A percentile compares a stretch with the other conserved stretches of the same genome.
Evolutionary conservation across 345 rosid genomes (phyloP).

Genomic region (Toxicodendron radicans): DNA sequence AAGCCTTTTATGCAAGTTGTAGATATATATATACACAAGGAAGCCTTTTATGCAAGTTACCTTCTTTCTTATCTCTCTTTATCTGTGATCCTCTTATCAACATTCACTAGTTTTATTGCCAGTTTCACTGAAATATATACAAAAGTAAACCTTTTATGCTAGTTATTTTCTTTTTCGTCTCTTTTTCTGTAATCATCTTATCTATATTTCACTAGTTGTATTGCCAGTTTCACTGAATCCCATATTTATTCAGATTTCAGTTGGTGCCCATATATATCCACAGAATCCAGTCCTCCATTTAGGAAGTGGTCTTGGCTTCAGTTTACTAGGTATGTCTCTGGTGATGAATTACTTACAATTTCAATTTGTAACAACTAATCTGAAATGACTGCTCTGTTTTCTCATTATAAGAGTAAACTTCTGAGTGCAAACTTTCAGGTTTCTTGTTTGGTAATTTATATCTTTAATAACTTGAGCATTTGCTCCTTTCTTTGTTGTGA

Average conservation of each 20-base stretch:
- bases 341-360: constrained; percentile 14
- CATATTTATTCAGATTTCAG: constrained; percentile 65
- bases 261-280: constrained; percentile 77
- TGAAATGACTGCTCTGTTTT: background rate
- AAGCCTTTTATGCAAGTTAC: background rate
- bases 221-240: constrained; percentile 18
- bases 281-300: constrained; percentile 58
- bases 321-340: constrained; percentile 53
- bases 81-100: background rate
- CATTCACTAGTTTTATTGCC: constrained; percentile 11
- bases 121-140: constrained; percentile 3
- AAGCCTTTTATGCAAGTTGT: too few species aligned
- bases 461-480: background rate
- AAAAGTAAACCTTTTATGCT: background rate
- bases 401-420: background rate
- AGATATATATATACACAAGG: background rate
- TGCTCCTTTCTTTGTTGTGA: background rate
- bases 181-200: background rate
- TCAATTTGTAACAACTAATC: background rate
- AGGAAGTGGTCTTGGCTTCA: constrained; percentile 61
- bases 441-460: background rate
- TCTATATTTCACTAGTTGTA: constrained; percentile 5
- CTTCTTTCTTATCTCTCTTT: background rate
- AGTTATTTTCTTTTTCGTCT: background rate
- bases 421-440: background rate